A percentile compares a stretch with the other conserved stretches of the same genome.
Evolutionary conservation across 306 rosid genomes (phyloP).

Genomic region (Pyrus pyrifolia): DNA sequence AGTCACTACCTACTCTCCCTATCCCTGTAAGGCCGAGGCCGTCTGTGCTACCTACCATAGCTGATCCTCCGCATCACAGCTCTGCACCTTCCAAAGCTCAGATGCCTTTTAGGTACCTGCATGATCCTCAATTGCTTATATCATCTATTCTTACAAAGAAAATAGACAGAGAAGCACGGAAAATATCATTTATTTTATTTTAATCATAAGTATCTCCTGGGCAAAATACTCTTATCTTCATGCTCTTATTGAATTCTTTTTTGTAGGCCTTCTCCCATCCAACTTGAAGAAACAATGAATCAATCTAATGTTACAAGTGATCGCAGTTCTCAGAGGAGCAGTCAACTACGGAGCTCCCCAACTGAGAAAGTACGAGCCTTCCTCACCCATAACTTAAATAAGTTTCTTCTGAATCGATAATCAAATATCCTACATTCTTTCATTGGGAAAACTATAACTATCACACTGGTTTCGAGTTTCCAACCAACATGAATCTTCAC

Average conservation of each 20-base stretch:
- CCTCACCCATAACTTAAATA: background rate
- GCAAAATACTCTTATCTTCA: background rate
- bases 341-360: background rate
- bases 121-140: background rate
- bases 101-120: background rate
- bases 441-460: background rate
- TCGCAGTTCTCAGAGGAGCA: background rate
- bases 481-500: background rate
- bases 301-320: background rate
- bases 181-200: background rate
- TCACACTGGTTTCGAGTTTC: background rate
- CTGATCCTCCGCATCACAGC: background rate
- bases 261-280: background rate
- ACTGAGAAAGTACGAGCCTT: background rate
- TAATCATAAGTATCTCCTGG: background rate
- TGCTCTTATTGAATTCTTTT: background rate
- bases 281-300: conserved; percentile 2
- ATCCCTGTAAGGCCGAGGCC: background rate
- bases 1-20: background rate
- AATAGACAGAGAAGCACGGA: background rate
- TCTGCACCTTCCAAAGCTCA: background rate
- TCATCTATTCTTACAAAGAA: background rate
- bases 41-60: background rate
- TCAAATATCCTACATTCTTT: background rate
- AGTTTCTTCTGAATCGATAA: background rate